Evolutionary conservation across 2,329 filamentous ascomycete genomes (phyloP).

Genomic region (Myriosclerotinia curreyana): DNA sequence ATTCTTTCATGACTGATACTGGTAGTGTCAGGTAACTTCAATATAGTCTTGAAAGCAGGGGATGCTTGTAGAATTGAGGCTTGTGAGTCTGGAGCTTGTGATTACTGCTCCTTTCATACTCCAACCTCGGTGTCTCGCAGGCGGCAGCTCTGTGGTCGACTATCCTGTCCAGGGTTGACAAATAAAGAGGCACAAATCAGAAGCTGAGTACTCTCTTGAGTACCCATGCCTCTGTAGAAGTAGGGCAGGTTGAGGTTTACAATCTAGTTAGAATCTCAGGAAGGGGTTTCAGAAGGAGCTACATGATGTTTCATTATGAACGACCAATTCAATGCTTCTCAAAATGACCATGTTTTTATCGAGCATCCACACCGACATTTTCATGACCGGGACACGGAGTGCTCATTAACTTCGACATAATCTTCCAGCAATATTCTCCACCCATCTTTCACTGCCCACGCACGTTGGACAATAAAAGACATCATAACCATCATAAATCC

Average conservation of each 20-base stretch:
- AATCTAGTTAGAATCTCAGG: neutral
- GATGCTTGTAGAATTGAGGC: neutral
- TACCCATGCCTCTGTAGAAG: neutral
- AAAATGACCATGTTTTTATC: neutral
- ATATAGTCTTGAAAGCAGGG: neutral
- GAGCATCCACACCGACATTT: no score
- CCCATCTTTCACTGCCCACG: conserved; percentile 41
- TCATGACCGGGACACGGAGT: neutral
- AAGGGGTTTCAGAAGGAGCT: neutral
- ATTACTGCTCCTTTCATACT: no score
- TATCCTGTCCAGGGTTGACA: neutral
- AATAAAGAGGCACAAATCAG: neutral
- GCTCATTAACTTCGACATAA: conserved; percentile 14
- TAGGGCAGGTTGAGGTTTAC: neutral
- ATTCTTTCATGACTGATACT: neutral
- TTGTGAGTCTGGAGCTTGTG: neutral
- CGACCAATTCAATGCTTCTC: no score
- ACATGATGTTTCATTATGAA: neutral
- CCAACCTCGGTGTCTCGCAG: no score
- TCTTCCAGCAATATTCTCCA: conserved; percentile 16
- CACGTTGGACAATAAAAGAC: conserved; percentile 43
- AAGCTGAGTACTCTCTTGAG: neutral
- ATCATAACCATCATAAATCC: conserved; percentile 38
- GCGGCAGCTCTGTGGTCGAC: no score
- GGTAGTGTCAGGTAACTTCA: neutral